Base-by-base conservation (phyloP, 805 yeast species). In the Cyberlindnera nakhonratchasimensis region DNA sequence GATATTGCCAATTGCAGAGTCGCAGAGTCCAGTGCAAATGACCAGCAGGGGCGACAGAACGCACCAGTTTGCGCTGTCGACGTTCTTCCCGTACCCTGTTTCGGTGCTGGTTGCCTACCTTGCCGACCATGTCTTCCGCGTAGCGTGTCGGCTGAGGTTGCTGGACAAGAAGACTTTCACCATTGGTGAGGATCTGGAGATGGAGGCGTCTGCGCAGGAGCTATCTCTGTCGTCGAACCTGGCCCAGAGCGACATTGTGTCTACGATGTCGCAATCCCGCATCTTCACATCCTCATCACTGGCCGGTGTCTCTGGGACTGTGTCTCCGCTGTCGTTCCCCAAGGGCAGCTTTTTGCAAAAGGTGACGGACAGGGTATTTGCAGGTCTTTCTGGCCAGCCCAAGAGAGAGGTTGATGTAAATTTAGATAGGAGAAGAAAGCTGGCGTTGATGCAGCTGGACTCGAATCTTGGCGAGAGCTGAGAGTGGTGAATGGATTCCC, bases 81-180 rank as follows among this genome's bases (percentile, higher is more conserved):
- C 74, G 2, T 69, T 70, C 52, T 69, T 70, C 56, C 75, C 74
- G 1, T 52, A 52, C 16, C 74, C 74, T 1, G 22, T 70, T 10
- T 63, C 71, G 13, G 25, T 51, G 3, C 2, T 63, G 0, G 61
- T 67, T 2, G 52, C 55, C 35, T 4, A 54, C 0, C 6, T 59
- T 0, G 30, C 63, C 1, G 37, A 46, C 14, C 21, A 42, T 2
- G 39, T 60, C 0, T 68, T 69, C 40, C 40, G 48, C 6, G 23
- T 54, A 1, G 34, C 56, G 5, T 55, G 54, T 13, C 51, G 47
- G 29, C 48, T 57, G 34, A 47, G 56, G 9, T 26, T 62, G 5
- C 17, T 67, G 16, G 58, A 64, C 38, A 39, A 40, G 17, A 46
- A 34, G 2, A 43, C 50, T 5, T 55, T 53, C 37, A 57, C 52